Base-by-base conservation (phyloP, 1,284 basidiomycete species). In the Microbotryum saponariae region DNA sequence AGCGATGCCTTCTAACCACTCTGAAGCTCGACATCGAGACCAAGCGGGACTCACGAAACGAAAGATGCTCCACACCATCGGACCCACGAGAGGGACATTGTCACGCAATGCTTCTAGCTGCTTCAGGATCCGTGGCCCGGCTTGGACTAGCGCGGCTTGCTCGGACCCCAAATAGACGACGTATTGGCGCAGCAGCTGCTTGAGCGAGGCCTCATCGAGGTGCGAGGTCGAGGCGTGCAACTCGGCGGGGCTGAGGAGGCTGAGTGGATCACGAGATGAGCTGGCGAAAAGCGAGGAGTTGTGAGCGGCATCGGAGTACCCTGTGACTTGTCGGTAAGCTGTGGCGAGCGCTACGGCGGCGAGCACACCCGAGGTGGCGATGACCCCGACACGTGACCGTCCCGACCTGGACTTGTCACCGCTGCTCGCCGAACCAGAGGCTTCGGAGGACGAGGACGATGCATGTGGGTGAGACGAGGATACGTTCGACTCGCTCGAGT, bases 81-180 rank as follows among this genome's bases (percentile, higher is more conserved):
- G 54, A 3, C 71, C 71, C 23, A 70, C 45, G 5, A 72, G 14
- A 12, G 71, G 71, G 4, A 72, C 62, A 25, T 66, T 63, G 9
- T 72, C 70, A 20, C 68, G 50, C 5, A 67, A 51, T 62, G 63
- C 65, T 52, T 70, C 62, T 20, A 71, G 60, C 51, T 63, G 60
- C 23, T 42, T 47, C 42, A 71, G 53, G n/a, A 71, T 61, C 60
- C 61, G 58, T 1, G 72, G 72, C 5, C 66, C 70, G 3, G 60
- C 54, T 10, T 63, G 55, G 47, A 73, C 71, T 42, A 73, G 61
- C 6, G 59, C 29, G 4, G 65, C 42, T 44, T 63, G 63, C 16
- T 61, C 65, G 47, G 63, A 66, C 21, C 62, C 59, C 8, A 64
- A 56, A 59, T 69, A 73, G 37, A 73, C 72, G 50, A 73, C 27